Base-by-base conservation (phyloP, 257 asterid species). In the Nemophila menziesii region DNA sequence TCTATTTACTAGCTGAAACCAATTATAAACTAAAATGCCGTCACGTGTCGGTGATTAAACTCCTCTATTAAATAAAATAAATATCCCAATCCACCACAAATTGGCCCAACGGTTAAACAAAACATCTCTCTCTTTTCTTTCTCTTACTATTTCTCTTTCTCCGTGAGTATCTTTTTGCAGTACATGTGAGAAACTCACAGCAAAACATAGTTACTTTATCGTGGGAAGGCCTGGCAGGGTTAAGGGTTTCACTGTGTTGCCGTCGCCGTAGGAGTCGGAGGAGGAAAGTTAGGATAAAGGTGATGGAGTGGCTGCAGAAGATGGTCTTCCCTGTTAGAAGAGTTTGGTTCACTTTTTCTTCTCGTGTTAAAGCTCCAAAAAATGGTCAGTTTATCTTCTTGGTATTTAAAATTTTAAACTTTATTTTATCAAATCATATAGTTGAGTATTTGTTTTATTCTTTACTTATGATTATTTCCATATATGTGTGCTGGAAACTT, bases 271-370 rank as follows among this genome's bases (percentile, higher is more conserved):
- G 75, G 39, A 54, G 39, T 21, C 48, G 79, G 67, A 75, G 70
- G 75, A 52, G 60, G 72, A 85, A 59, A 65, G 72, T 65, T 49
- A 77, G 51, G 75, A 55, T 54, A 18, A 66, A 67, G 74, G 70
- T 67, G 58, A 71, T 71, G 75, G 86, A 78, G 60, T 78, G 74
- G 92, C 76, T 77, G 86, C 77, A 70, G 23, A 86, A 73, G 57
- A 70, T 86, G 63, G 86, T 71, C 14, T 86, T 78, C 54, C 96
- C 96, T 19, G 81, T 86, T 33, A 61, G 86, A 23, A 71, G 80
- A 49, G 89, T 67, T 49, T 78, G 85, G 89, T 60, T 63, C 45
- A 38, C 79, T 42, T 74, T 79, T 47, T 73, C 96, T 11, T 60
- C 72, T 48, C 86, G 92, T 5, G 73, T 74, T 21, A 86, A 68